Evolutionary conservation across 2,329 filamentous ascomycete genomes (phyloP).

Genomic region (Penicillium concentricum): DNA sequence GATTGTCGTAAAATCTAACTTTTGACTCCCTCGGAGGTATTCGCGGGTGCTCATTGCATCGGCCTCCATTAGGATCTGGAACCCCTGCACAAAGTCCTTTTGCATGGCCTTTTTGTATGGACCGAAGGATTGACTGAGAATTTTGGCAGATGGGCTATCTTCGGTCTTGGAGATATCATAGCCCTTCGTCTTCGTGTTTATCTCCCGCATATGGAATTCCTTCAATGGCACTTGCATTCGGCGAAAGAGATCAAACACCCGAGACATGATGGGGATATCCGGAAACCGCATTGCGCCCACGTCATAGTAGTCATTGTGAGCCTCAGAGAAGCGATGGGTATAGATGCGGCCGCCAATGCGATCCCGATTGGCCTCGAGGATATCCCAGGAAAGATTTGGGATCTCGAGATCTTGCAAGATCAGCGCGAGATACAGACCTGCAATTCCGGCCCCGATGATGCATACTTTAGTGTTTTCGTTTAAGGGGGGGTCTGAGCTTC

Average conservation of each 20-base stretch:
- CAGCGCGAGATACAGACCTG: neutral
- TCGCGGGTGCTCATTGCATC: neutral
- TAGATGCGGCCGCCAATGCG: neutral
- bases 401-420: neutral
- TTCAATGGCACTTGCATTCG: neutral
- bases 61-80: neutral
- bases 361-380: neutral
- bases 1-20: neutral
- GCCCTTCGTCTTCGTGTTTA: neutral
- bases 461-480: neutral
- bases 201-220: neutral
- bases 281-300: neutral
- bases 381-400: neutral
- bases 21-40: neutral
- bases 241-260: neutral
- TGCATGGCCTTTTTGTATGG: neutral
- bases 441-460: neutral
- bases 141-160: neutral
- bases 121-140: neutral
- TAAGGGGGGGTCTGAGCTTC: neutral
- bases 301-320: neutral
- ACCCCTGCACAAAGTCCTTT: neutral
- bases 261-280: neutral
- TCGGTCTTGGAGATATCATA: neutral
- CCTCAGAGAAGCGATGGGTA: neutral